These are phyloP conservation scores for Colletotrichum simmondsii DNA, from an alignment of 2,329 filamentous ascomycete species.

Conservation along the genomic window DNA sequence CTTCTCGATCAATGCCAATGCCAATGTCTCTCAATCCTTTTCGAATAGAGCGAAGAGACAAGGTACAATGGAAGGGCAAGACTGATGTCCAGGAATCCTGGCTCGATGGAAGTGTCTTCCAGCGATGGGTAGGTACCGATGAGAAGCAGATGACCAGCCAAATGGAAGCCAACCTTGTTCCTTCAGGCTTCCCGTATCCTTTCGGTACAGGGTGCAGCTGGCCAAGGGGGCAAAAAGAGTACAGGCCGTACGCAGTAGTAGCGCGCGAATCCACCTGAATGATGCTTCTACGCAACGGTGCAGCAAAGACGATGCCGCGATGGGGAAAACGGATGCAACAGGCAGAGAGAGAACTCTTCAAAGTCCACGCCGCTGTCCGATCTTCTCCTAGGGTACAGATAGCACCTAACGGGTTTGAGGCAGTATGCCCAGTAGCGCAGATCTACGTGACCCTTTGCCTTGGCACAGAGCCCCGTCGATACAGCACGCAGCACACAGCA, in stretches of 20 bases:
- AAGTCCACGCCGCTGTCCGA: background rate
- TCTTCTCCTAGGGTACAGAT: background rate
- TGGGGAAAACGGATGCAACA: background rate
- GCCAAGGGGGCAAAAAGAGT: background rate
- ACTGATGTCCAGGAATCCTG: background rate
- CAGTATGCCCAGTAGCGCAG: constrained; percentile 27
- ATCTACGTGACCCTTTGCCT: constrained; percentile 25
- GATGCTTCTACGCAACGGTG: constrained; percentile 4
- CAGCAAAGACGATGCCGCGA: background rate
- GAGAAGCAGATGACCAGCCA: constrained; percentile 24
- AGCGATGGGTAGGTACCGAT: constrained; percentile 5
- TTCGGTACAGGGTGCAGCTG: constrained; percentile 11
- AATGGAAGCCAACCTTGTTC: constrained; percentile 15
- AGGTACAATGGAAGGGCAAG: background rate
- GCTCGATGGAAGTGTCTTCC: background rate
- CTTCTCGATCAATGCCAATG: background rate
- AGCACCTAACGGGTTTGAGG: constrained; percentile 25
- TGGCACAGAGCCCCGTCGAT: constrained; percentile 5
- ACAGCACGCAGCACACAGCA: constrained; percentile 4
- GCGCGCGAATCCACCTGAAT: background rate
- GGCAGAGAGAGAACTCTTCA: background rate
- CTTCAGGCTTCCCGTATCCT: background rate
- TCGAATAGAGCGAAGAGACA: background rate
- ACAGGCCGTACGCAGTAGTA: background rate
- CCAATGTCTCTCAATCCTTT: background rate